Base-by-base conservation (phyloP, 1,284 basidiomycete genomes). In the Tilletiaria anomala region DNA sequence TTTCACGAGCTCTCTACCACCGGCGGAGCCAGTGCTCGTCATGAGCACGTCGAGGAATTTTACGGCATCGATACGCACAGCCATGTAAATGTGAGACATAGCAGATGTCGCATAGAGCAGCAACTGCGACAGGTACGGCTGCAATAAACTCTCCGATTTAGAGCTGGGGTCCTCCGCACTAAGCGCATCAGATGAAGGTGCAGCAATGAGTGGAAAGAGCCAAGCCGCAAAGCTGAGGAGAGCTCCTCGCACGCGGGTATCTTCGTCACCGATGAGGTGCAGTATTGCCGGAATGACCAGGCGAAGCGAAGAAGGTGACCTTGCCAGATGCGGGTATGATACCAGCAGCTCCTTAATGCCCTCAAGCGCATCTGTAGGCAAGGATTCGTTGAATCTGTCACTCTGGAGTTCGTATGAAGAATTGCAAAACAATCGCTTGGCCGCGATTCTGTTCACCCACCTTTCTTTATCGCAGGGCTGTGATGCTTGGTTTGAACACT, bases 71-170 rank as follows among this genome's bases (percentile, higher is more conserved):
- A 94, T 74, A 6, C 87, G 76, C 44, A 96, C 83, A 56, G 89
- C 84, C 6, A 87, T 86, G 65, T 88, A 91, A 44, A 97, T 93
- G 58, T 93, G 83, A 0, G 85, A 88, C 64, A 93, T 80, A 0
- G 86, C 86, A 3, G 89, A 91, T 2, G 84, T 79, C 0, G 80
- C 78, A 66, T 87, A 93, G 80, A 73, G 3, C 79, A 74, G 63
- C 86, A 85, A 5, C 82, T 85, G 3, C 71, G 56, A 2, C 86
- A 68, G 41, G 76, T 74, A 39, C 76, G 73, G 83, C 80, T 47
- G 43, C 18, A 45, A 38, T 38, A 39, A 47, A n/a, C 36, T 42
- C 26, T 35, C 34, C 23, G 21, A 5, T 22, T 39, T 37, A n/a
- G n/a, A n/a, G 38, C 31, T 43, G 8, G 33, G 16, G 21, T 12